phyloP scores from a whole-genome alignment of 345 rosid genomes.

The Corchorus capsularis region DNA sequence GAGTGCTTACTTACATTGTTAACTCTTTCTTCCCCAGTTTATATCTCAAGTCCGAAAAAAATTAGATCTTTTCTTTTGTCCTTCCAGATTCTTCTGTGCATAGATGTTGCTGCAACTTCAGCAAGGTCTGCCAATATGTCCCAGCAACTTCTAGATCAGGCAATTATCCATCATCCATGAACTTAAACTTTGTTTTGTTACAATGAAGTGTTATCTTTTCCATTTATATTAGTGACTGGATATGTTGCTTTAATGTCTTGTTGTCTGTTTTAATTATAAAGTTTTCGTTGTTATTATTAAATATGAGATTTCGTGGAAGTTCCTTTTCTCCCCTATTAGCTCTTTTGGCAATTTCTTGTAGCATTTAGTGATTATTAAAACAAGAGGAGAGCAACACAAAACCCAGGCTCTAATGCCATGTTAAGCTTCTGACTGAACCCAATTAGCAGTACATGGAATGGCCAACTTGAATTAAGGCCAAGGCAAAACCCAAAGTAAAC shows the following conservation, averaged over 20 bases:
- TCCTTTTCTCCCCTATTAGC: not conserved
- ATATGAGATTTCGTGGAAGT: not conserved
- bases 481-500: not conserved
- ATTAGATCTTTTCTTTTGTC: slow-evolving; percentile 32
- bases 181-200: slow-evolving; percentile 23
- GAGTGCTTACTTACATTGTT: slow-evolving; percentile 37
- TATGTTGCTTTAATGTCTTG: slow-evolving; percentile 3
- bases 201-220: not conserved
- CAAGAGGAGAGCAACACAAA: not conserved
- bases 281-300: not conserved
- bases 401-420: not conserved
- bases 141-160: slow-evolving; percentile 85
- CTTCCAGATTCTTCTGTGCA: slow-evolving; percentile 83
- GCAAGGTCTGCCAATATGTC: slow-evolving; percentile 78
- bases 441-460: not conserved
- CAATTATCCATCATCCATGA: slow-evolving; percentile 31
- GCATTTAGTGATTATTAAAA: not conserved
- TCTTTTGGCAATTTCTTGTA: not conserved
- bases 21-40: slow-evolving; percentile 21
- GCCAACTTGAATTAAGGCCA: not conserved
- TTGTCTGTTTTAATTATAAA: not conserved
- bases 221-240: not conserved
- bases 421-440: not conserved
- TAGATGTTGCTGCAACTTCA: slow-evolving; percentile 90
- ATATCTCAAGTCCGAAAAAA: slow-evolving; percentile 15